A percentile compares a stretch with the other conserved stretches of the same genome.
phyloP scores from a whole-genome alignment of 2,329 filamentous ascomycete species.

The Cladophialophora carrionii region DNA sequence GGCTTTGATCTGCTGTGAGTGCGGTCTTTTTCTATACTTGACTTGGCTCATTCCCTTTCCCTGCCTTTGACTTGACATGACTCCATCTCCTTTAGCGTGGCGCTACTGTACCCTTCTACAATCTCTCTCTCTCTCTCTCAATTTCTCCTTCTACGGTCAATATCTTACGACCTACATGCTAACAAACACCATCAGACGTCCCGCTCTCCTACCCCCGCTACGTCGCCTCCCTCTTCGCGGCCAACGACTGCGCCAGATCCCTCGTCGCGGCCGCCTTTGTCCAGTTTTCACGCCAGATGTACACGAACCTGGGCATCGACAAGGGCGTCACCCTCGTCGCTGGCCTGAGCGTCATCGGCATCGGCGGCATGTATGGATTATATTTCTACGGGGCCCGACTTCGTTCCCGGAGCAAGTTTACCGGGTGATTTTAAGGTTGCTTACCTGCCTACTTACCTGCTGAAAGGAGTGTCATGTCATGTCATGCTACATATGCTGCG shows the following conservation, averaged over 20 bases:
- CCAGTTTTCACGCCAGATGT: constrained; percentile 44
- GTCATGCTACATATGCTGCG: too few species aligned
- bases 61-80: background rate
- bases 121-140: too few species aligned
- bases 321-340: constrained; percentile 42
- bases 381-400: constrained; percentile 26
- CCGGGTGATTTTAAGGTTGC: constrained; percentile 26
- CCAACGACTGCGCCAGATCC: constrained; percentile 40
- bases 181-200: constrained; percentile 12
- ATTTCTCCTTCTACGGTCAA: too few species aligned
- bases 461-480: background rate
- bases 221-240: constrained; percentile 38
- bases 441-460: background rate
- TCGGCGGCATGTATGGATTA: constrained; percentile 30
- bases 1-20: constrained; percentile 35
- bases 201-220: constrained; percentile 38
- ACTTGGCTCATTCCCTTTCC: background rate
- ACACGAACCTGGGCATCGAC: constrained; percentile 42
- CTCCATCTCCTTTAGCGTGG: background rate
- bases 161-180: background rate
- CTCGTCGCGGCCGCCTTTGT: constrained; percentile 43
- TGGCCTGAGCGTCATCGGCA: constrained; percentile 42
- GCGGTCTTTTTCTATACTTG: background rate
- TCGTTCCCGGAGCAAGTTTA: constrained; percentile 31
- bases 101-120: too few species aligned